These are phyloP conservation scores for Apostasia shenzhenica DNA, from an alignment of 106 monocot genomes.

Conservation along the genomic window DNA sequence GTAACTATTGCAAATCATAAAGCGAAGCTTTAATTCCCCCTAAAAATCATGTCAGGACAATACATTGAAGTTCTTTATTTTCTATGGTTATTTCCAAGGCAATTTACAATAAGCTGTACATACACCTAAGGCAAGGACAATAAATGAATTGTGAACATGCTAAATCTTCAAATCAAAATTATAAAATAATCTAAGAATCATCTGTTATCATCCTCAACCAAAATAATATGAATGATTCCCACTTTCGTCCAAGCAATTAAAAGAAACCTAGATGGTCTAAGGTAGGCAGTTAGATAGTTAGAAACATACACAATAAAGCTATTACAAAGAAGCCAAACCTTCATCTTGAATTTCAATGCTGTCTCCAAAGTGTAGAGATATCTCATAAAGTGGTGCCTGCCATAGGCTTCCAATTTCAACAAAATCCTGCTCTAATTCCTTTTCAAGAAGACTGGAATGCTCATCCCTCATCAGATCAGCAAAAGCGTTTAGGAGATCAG, in stretches of 20 bases:
- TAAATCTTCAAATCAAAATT: neutral
- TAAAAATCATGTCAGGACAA: neutral
- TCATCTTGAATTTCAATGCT: neutral
- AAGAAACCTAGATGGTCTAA: neutral
- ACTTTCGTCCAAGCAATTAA: neutral
- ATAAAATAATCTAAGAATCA: too few species aligned
- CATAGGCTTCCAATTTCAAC: conserved; percentile 55
- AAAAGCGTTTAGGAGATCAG: conserved; percentile 35
- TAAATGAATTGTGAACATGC: neutral
- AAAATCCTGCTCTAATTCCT: conserved; percentile 29
- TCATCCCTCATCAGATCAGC: conserved; percentile 29
- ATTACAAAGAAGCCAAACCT: neutral
- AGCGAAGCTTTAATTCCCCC: too few species aligned
- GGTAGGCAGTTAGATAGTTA: too few species aligned
- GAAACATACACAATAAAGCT: too few species aligned
- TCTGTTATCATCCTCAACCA: too few species aligned
- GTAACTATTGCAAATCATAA: too few species aligned
- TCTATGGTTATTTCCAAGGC: too few species aligned
- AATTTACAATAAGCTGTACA: too few species aligned
- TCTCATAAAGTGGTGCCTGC: conserved; percentile 71
- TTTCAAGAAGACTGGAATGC: neutral
- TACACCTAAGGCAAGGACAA: too few species aligned
- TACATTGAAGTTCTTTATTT: too few species aligned
- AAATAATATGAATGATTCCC: too few species aligned
- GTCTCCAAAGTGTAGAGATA: conserved; percentile 28